phyloP scores from a whole-genome alignment of 2,329 filamentous ascomycete genomes.

The Neofusicoccum sp. region DNA sequence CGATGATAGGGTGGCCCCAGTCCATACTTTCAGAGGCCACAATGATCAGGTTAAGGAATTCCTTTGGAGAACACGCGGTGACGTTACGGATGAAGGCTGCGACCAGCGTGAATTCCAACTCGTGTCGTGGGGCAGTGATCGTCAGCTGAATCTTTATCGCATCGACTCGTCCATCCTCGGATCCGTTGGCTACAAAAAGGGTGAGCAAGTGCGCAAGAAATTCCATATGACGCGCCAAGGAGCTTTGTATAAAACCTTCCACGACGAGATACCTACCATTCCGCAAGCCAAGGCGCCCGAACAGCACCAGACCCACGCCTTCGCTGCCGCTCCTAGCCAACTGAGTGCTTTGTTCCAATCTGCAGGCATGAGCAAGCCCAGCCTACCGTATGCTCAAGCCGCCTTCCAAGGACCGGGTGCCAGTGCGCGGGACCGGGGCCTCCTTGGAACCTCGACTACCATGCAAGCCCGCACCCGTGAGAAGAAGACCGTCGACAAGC shows the following conservation, averaged over 20 bases:
- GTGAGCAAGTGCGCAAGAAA: conserved; percentile 61
- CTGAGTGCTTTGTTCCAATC: conserved; percentile 22
- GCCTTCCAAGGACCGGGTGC: conserved; percentile 29
- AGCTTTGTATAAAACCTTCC: conserved; percentile 80
- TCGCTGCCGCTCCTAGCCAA: conserved; percentile 18
- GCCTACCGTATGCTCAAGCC: conserved; percentile 20
- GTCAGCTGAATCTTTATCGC: conserved; percentile 74
- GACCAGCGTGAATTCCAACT: conserved; percentile 89
- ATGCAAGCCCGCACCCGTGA: conserved; percentile 49
- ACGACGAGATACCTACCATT: conserved; percentile 48
- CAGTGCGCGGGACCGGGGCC: conserved; percentile 22
- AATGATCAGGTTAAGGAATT: conserved; percentile 80
- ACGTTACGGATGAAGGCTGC: conserved; percentile 60
- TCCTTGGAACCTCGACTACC: conserved; percentile 48
- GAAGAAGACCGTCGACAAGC: conserved; percentile 55
- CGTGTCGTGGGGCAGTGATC: conserved; percentile 89
- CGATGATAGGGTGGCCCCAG: conserved; percentile 39
- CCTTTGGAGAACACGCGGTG: conserved; percentile 77
- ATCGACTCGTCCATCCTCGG: conserved; percentile 64
- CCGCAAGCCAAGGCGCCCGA: background rate
- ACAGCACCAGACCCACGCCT: conserved; percentile 3
- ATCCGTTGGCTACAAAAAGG: conserved; percentile 71
- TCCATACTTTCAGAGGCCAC: conserved; percentile 55
- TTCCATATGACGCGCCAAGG: conserved; percentile 78
- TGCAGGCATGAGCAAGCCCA: conserved; percentile 24